Base-by-base conservation (phyloP, 352 stramenopile genomes). In the Phytophthora meadii region DNA sequence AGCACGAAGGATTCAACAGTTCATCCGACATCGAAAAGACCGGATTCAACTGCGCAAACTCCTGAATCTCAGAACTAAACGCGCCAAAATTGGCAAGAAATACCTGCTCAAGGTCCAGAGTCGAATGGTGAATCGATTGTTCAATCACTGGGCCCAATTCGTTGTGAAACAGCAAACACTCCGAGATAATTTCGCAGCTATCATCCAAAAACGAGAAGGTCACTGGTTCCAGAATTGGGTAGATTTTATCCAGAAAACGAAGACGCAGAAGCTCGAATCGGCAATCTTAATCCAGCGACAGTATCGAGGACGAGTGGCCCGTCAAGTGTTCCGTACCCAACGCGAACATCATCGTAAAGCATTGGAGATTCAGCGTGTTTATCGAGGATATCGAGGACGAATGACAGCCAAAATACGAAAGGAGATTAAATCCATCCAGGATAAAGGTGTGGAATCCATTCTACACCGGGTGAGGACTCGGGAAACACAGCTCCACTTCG, bases 81-180 rank as follows among this genome's bases (percentile, higher is more conserved):
- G 77, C 9, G 76, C 50, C n/a, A 77, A 68, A 6, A 54, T 88
- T n/a, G 82, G 82, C 4, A 72, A 62, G 27, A 81, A 76, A 28
- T 91, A 89, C 32, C 47, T 91, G 3, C 54, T 69, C 1, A 91
- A 91, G 52, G 64, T 88, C 17, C 79, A 90, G 32, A 49, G 54
- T 3, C 80, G 78, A 6, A 68, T 67, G n/a, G 6, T 83, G 1
- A 76, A 79, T 22, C 69, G 63, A 14, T 46, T 91, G 7, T 91
- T 92, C 45, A 81, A 76, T 17, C 76, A 86, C 17, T 95, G 87
- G 87, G 55, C 53, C 0, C 39, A 61, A 8, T 82, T 80, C 41
- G 46, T 72, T 1, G 6, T 44, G 1, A 54, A 81, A n/a, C 74
- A 82, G n/a, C 55, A 87, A 28, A 62, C 55, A 10, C 45, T 92